phyloP scores from a whole-genome alignment of 192 early-diverging fungal genomes.

The Mortierella antarctica region DNA sequence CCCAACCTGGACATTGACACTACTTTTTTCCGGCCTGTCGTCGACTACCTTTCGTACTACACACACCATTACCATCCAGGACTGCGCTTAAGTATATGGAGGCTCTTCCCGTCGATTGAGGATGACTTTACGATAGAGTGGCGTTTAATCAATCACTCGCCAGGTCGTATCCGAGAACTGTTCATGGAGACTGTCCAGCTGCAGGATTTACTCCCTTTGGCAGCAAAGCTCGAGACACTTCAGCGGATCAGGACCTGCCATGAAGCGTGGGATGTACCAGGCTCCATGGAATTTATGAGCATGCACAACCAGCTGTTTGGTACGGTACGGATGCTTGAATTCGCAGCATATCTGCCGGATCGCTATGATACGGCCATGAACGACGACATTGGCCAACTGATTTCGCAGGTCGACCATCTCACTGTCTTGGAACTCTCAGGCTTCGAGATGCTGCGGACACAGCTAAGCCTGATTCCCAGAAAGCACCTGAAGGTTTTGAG shows the following conservation, averaged over 20 bases:
- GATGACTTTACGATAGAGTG: constrained; percentile 28
- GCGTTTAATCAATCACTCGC: constrained; percentile 28
- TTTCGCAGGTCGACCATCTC: constrained; percentile 29
- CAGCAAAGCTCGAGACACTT: constrained; percentile 5
- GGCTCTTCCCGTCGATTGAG: constrained; percentile 25
- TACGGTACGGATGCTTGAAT: constrained; percentile 39
- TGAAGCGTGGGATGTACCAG: constrained; percentile 31
- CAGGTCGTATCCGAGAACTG: constrained; percentile 43
- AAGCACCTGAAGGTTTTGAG: constrained; percentile 27
- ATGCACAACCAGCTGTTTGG: constrained; percentile 40
- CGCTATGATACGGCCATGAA: constrained; percentile 32
- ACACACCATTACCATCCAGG: constrained; percentile 44
- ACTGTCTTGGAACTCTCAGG: constrained; percentile 34
- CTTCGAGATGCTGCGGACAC: constrained; percentile 21
- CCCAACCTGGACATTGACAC: constrained; percentile 19
- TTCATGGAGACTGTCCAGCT: constrained; percentile 45
- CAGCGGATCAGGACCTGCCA: constrained; percentile 44
- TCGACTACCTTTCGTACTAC: constrained; percentile 38
- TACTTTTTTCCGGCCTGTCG: constrained; percentile 24
- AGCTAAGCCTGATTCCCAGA: constrained; percentile 20
- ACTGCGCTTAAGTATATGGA: constrained; percentile 28
- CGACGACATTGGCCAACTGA: constrained; percentile 15
- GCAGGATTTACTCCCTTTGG: constrained; percentile 25
- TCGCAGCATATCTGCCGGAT: constrained; percentile 38
- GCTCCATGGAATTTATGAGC: constrained; percentile 39